phyloP scores from a whole-genome alignment of 2,329 filamentous ascomycete genomes.

The Paracoccidioides lutzii region DNA sequence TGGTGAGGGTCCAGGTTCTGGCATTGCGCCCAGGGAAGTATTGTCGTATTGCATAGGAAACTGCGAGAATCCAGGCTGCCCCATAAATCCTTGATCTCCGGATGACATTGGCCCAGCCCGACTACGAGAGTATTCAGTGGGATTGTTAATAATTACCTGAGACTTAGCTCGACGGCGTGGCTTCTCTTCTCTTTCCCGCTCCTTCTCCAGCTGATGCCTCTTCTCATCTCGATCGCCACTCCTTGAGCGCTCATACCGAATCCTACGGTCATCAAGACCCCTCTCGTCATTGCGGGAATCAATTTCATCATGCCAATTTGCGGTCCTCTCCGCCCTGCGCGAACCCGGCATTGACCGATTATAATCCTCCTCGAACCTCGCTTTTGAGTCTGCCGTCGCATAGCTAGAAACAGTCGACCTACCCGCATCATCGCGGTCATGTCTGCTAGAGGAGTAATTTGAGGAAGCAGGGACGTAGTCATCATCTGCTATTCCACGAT shows the following conservation, averaged over 20 bases:
- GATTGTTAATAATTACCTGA: conserved; percentile 4
- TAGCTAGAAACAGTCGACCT: conserved; percentile 20
- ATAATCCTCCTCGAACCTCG: conserved; percentile 14
- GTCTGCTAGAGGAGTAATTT: conserved; percentile 11
- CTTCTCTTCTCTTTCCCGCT: conserved; percentile 15
- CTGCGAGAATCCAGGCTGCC: conserved; percentile 21
- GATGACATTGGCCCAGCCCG: not conserved
- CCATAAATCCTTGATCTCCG: conserved; percentile 17
- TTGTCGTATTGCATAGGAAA: conserved; percentile 23
- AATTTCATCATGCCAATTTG: not conserved
- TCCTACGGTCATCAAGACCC: not conserved
- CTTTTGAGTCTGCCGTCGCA: conserved; percentile 27
- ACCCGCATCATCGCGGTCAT: conserved; percentile 6
- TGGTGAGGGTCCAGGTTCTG: not conserved
- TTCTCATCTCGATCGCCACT: conserved; percentile 12
- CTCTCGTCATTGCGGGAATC: not conserved
- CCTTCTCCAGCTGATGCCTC: conserved; percentile 15
- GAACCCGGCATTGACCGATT: conserved; percentile 14
- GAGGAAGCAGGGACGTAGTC: conserved; percentile 4
- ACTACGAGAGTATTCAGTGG: not conserved
- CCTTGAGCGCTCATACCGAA: conserved; percentile 13
- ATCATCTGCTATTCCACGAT: conserved; percentile 27
- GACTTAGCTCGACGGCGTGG: conserved; percentile 9
- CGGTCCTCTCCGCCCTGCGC: conserved; percentile 12
- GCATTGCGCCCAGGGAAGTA: conserved; percentile 9